Base-by-base conservation (phyloP, 192 early-diverging fungal species). In the Spinellus fusiger region DNA sequence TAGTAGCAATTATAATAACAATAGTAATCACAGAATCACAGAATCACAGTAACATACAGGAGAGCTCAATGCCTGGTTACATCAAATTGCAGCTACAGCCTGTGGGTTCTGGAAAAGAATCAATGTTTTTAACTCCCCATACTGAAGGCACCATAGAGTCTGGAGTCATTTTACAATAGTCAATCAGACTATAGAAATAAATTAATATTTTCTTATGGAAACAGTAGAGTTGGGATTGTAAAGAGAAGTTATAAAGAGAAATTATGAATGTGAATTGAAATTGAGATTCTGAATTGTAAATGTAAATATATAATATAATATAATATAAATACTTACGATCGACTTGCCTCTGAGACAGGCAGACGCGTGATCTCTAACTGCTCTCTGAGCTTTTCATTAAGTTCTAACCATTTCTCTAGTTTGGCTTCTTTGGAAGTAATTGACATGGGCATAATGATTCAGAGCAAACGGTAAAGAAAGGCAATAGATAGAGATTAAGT, bases 291-390 rank as follows among this genome's bases (percentile, higher is more conserved):
- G 5, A 13, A 13, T 37, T 5, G 13, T 5, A 37, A 9, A 37
- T 37, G 13, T 37, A 37, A 9, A 37, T 37, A 37, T 37, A 37
- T 37, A 37, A 9, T 37, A 9, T 9, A 37, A 37, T 9, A 37
- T 13, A 23, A 22, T 28, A 34, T 2, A 10, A 10, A 44, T 35
- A 54, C 46, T 64, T 73, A 77, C 76, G 72, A 71, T 49, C 70
- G 59, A 57, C 69, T 68, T 31, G 89, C 87, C 59, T 89, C 85
- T 47, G 89, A 89, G 28, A 88, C 84, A n/a, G 86, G 74, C 27
- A 91, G 84, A 34, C 87, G 84, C 16, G 77, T 75, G 61, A 91
- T 77, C 46, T 91, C 87, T 49, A 91, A 80, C 67, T 86, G 87
- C 57, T 91, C 89, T 68, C 79, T 77, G 56, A 91, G 64, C n/a